Evolutionary conservation across 768 basidiomycete species (phyloP).

Genomic region (Macrolepiota fuliginosa): DNA sequence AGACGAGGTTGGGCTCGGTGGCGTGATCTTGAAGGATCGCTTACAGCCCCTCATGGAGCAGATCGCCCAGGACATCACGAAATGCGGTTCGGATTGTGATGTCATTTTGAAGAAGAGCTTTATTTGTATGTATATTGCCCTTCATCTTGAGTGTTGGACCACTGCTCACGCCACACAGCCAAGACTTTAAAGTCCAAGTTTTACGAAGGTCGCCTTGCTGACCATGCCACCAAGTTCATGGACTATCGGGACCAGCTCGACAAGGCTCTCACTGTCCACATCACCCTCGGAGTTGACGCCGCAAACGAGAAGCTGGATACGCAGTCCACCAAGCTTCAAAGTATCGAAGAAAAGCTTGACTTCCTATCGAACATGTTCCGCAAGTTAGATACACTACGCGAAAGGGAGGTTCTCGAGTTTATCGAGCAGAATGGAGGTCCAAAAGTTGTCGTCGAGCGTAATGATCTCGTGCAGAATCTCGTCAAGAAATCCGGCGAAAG

Average conservation of each 20-base stretch:
- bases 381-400: constrained; percentile 36
- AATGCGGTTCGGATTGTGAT: constrained; percentile 44
- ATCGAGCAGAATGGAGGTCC: constrained; percentile 38
- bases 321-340: constrained; percentile 17
- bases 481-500: constrained; percentile 29
- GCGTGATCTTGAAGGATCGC: constrained; percentile 26
- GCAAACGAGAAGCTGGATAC: constrained; percentile 30
- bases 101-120: constrained; percentile 42
- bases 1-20: constrained; percentile 27
- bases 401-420: constrained; percentile 34
- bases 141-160: neutral
- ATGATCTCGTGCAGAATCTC: constrained; percentile 29
- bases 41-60: constrained; percentile 24
- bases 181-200: constrained; percentile 32
- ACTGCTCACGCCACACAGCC: constrained; percentile 20
- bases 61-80: constrained; percentile 39
- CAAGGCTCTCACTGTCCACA: constrained; percentile 35
- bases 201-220: constrained; percentile 37
- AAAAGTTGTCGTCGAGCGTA: constrained; percentile 29
- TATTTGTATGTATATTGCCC: constrained; percentile 26
- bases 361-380: constrained; percentile 31
- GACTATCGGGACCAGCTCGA: constrained; percentile 33
- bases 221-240: constrained; percentile 29
- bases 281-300: constrained; percentile 32
- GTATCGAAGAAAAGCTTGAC: constrained; percentile 29